These are phyloP conservation scores for Gynostemma pentaphyllum DNA, from an alignment of 306 rosid species.

Conservation along the genomic window DNA sequence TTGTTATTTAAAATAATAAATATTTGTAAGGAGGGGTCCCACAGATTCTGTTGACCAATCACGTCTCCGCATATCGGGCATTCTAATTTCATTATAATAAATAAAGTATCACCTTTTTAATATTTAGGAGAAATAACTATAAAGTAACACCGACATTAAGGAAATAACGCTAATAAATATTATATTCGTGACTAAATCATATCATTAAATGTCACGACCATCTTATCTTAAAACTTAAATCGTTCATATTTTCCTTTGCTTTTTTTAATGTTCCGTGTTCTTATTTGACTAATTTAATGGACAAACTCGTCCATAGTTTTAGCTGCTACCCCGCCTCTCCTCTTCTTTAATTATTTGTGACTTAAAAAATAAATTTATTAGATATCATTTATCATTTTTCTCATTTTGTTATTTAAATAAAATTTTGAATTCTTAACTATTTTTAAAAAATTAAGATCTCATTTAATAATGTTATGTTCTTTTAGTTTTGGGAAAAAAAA, in stretches of 20 bases:
- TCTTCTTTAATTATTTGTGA: too few species aligned
- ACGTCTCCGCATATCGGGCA: neutral
- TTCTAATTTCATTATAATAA: neutral
- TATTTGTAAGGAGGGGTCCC: neutral
- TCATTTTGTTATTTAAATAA: too few species aligned
- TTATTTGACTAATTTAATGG: neutral
- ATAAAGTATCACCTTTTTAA: too few species aligned
- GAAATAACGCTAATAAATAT: neutral
- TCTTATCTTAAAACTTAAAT: neutral
- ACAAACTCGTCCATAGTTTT: too few species aligned
- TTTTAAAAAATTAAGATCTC: too few species aligned
- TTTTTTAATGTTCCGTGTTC: neutral
- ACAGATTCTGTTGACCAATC: neutral
- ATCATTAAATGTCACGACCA: neutral
- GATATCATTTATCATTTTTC: too few species aligned
- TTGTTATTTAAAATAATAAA: neutral
- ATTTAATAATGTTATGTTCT: too few species aligned
- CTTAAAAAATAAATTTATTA: too few species aligned
- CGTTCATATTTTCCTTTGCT: neutral
- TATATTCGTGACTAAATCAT: neutral
- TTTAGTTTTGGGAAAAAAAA: too few species aligned
- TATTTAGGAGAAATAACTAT: too few species aligned
- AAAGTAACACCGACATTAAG: neutral
- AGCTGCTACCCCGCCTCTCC: too few species aligned
- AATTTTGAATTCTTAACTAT: too few species aligned